Evolutionary conservation across 306 rosid species (phyloP), one percentile per base, ranked within the genome.

Genomic region (Begonia masoniana): DNA sequence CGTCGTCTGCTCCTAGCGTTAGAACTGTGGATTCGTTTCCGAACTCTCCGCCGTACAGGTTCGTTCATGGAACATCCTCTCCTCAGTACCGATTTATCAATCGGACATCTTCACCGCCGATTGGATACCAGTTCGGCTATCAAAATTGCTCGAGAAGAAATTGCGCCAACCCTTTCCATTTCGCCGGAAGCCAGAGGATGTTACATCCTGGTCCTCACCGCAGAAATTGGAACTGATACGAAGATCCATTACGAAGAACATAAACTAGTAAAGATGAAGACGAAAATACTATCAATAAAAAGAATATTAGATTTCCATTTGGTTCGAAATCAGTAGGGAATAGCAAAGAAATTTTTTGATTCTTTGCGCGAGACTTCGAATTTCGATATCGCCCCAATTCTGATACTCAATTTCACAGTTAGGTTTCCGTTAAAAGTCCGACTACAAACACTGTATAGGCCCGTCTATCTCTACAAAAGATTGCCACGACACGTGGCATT

Each of bases 1-100:
- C 68, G 51, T 77, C 83, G 0, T 36, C 70, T 2, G 43, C 73
- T 2, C 74, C 87, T 14, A 78, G 71, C 55, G 59, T 64, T 58
- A 42, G 68, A 8, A 50, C 17, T 13, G 58, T 26, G 9, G 66
- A 62, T 51, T 62, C 59, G 45, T 52, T 51, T 15, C 69, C 72
- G 3, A 64, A 64, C 56, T 80, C 94, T 41, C 61, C 75, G 51
- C 56, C 66, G 15, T 26, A 60, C 11, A 43, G 52, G 11, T 50
- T 26, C 76, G 10, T 54, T 66, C 24, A 15, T 24, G 15, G 74
- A 75, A 13, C 55, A 68, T 10, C 57, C 15, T 70, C 78, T 42
- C 51, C 56, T 31, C 50, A 62, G 11, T 26, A 56, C 9, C 73
- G 69, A 10, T 43, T 19, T 43, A 16, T 35, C 12, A 24, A 52